Evolutionary conservation across 2,329 filamentous ascomycete species (phyloP).

Genomic region (Trichoderma sp.): DNA sequence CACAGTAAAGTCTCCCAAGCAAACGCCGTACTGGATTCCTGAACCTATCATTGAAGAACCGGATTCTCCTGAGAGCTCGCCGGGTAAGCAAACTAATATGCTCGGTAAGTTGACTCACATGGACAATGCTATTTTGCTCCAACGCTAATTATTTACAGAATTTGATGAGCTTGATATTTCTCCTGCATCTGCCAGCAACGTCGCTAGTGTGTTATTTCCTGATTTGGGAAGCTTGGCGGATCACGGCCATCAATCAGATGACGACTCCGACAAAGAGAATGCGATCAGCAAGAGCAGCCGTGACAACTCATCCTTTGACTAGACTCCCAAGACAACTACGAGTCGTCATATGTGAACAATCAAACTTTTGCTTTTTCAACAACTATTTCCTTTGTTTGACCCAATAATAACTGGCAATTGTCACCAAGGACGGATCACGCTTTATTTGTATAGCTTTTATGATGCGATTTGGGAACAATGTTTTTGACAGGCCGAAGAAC

Average conservation of each 20-base stretch:
- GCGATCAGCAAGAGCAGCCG: conserved; percentile 12
- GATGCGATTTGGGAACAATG: background rate
- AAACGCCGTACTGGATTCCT: conserved; percentile 33
- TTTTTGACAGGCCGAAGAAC: background rate
- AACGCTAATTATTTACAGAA: conserved; percentile 30
- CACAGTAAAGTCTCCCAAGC: background rate
- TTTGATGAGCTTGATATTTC: conserved; percentile 27
- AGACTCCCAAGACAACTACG: background rate
- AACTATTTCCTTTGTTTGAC: background rate
- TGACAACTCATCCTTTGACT: conserved; percentile 7
- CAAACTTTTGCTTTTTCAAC: background rate
- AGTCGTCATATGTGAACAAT: background rate
- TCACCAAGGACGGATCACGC: background rate
- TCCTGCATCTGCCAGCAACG: conserved; percentile 2
- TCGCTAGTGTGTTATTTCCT: conserved; percentile 13
- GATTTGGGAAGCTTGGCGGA: background rate
- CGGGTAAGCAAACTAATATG: conserved; percentile 34
- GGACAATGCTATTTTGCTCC: background rate
- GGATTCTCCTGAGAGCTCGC: conserved; percentile 35
- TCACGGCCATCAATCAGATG: background rate
- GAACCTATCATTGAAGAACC: conserved; percentile 45
- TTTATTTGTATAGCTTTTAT: conserved; percentile 9
- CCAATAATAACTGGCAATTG: background rate
- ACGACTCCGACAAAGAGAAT: conserved; percentile 19
- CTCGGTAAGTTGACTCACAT: conserved; percentile 36